Base-by-base conservation (phyloP, 192 early-diverging fungal species). In the Gonapodya prolifera region DNA sequence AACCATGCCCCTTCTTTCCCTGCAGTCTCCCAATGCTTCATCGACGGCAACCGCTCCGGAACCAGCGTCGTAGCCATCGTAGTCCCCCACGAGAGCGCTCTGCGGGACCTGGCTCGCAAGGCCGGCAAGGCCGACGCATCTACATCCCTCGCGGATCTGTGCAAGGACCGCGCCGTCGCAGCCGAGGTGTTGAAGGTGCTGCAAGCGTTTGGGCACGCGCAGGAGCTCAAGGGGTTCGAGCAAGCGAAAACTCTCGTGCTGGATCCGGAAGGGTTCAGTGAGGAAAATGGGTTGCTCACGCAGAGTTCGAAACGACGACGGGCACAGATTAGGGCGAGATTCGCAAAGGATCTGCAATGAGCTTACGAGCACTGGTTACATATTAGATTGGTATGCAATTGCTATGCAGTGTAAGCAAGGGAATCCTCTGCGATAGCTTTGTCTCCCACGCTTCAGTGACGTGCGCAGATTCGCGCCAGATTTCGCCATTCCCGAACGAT, bases 251-350 rank as follows among this genome's bases (percentile, higher is more conserved):
- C 82, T 30, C 81, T 94, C 23, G 75, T 86, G 30, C 74, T 96
- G n/a, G 82, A 90, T 34, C 33, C 85, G 0, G 86, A 87, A n/a
- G 81, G 88, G 30, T 95, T 94, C 81, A 79, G 86, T 2, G 86
- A 92, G 31, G 88, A 90, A 77, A 89, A 92, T 32, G 91, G 85
- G 1, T 84, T 92, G 32, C 83, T 96, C 79, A 95, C 95, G 0
- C 93, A 94, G 0, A 93, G 92, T 1, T 90, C 87, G 31, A 91
- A 91, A 79, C 81, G n/a, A n/a, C n/a, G n/a, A n/a, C n/a, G n/a
- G n/a, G n/a, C n/a, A n/a, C n/a, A n/a, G n/a, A n/a, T n/a, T n/a
- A n/a, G n/a, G n/a, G n/a, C n/a, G n/a, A n/a, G n/a, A n/a, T n/a
- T n/a, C n/a, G n/a, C n/a, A n/a, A n/a, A n/a, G n/a, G n/a, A n/a